phyloP scores from a whole-genome alignment of 1,284 basidiomycete genomes.

The Apiotrichum akiyoshidainum region DNA sequence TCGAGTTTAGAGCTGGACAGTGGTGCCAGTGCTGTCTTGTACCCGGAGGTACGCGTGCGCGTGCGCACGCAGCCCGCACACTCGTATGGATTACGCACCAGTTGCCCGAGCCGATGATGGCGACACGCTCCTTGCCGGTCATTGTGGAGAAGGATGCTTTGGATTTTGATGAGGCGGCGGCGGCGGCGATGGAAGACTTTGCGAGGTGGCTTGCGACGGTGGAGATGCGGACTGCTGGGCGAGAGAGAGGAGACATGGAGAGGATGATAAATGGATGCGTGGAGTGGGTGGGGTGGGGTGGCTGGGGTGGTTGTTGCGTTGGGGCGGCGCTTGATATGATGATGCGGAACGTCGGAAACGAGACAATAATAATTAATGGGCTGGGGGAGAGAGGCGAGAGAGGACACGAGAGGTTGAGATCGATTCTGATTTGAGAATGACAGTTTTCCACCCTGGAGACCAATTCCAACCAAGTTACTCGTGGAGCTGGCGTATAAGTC shows the following conservation, averaged over 20 bases:
- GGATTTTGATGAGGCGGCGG: slow-evolving; percentile 5
- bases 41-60: too few relatives aligned
- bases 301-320: neutral
- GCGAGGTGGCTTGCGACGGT: neutral
- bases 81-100: slow-evolving; percentile 31
- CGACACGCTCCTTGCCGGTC: slow-evolving; percentile 55
- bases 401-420: too few relatives aligned
- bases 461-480: too few relatives aligned
- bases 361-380: too few relatives aligned
- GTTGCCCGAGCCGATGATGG: slow-evolving; percentile 56
- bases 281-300: neutral
- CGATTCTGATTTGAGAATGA: too few relatives aligned
- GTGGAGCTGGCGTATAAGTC: too few relatives aligned
- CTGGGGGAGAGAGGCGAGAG: too few relatives aligned
- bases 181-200: neutral
- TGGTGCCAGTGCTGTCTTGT: too few relatives aligned
- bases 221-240: neutral
- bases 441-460: too few relatives aligned
- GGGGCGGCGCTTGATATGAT: too few relatives aligned
- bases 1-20: neutral
- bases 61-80: neutral
- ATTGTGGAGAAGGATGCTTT: slow-evolving; percentile 3
- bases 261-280: neutral
- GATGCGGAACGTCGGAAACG: neutral
- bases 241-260: neutral